Conservation (phyloP, 129 eudicot species). For the Artemisia argyi region DNA sequence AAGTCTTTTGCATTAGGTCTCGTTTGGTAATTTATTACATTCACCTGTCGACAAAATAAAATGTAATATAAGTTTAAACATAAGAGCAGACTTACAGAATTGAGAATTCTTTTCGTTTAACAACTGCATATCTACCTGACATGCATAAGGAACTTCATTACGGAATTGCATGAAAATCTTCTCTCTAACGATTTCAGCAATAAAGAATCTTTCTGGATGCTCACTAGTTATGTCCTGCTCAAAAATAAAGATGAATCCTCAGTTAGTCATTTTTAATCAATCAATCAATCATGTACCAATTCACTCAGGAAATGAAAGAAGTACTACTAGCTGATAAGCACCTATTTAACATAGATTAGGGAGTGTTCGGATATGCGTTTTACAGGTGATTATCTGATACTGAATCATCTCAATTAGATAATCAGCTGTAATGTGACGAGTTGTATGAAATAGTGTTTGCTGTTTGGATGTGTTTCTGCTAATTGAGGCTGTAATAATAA, state of each 20-base stretch:
- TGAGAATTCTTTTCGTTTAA: background rate
- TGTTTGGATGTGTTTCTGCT: background rate
- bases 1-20: constrained; percentile 96
- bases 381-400: background rate
- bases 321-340: constrained; percentile 1
- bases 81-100: background rate
- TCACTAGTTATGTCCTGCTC: constrained; percentile 91
- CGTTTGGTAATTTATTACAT: constrained; percentile 80
- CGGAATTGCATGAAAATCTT: constrained; percentile 97
- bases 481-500: background rate
- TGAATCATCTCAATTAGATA: background rate
- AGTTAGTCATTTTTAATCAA: background rate
- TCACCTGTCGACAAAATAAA: constrained; percentile 55
- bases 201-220: constrained; percentile 97
- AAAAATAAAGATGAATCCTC: constrained; percentile 1
- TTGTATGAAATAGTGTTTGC: background rate
- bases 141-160: constrained; percentile 97
- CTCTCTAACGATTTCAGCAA: constrained; percentile 89
- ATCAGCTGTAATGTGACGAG: background rate
- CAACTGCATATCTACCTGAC: constrained; percentile 60
- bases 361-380: background rate
- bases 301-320: background rate
- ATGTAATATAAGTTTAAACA: constrained; percentile 7
- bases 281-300: background rate
- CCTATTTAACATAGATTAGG: constrained; percentile 7